Conservation (phyloP, 805 yeast species). For the Ogataea pilisensis region DNA sequence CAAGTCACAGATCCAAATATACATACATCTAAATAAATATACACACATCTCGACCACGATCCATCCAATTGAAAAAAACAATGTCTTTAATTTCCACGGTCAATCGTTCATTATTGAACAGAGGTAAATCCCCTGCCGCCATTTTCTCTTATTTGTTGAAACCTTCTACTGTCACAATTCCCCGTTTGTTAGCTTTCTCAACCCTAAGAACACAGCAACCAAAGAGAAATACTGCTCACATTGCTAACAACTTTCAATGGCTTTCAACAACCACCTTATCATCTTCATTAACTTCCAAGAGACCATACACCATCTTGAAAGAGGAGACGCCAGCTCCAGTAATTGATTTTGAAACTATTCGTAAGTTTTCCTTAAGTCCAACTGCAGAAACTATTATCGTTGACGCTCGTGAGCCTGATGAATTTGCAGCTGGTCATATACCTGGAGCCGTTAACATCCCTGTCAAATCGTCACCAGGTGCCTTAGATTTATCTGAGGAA, state of each 20-base stretch:
- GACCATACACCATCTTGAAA: slow-evolving; percentile 25
- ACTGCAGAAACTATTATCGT: slow-evolving; percentile 49
- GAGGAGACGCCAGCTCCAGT: slow-evolving; percentile 31
- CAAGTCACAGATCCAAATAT: no score
- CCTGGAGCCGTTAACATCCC: slow-evolving; percentile 88
- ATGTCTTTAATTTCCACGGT: not conserved
- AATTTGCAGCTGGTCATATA: slow-evolving; percentile 64
- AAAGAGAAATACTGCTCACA: not conserved
- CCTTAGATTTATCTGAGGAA: slow-evolving; percentile 71
- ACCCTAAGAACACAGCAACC: not conserved
- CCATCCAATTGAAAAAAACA: not conserved
- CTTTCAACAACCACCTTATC: not conserved
- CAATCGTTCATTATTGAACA: slow-evolving; percentile 1
- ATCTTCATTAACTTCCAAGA: slow-evolving; percentile 2
- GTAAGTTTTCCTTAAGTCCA: slow-evolving; percentile 40
- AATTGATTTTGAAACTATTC: slow-evolving; percentile 28
- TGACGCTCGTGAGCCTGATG: slow-evolving; percentile 92
- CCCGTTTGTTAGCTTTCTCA: not conserved
- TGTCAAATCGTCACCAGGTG: slow-evolving; percentile 87
- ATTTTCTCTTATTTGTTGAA: no score
- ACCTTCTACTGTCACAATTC: not conserved
- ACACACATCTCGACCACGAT: no score
- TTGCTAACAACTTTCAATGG: not conserved
- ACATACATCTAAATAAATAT: no score
- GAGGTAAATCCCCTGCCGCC: not conserved